Percentiles rank a stretch among this genome's conserved stretches.
These are phyloP conservation scores for Neurospora sp. DNA, from an alignment of 495 filamentous ascomycete species.

Conservation along the genomic window DNA sequence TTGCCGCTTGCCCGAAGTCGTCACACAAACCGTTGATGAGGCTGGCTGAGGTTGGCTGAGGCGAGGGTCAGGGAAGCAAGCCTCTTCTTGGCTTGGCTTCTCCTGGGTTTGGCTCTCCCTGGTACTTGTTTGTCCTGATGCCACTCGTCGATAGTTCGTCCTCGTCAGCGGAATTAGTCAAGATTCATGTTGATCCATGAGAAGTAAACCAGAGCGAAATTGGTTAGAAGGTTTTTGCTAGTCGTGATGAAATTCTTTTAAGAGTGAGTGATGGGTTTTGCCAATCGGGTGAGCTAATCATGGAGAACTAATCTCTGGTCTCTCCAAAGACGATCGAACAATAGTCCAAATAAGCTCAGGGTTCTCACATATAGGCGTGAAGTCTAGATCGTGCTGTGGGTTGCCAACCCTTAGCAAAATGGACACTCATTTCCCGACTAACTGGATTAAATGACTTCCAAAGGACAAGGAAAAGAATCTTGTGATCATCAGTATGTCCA, in stretches of 20 bases:
- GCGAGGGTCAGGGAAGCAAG: too few species aligned
- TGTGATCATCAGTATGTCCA: neutral
- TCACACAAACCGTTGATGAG: neutral
- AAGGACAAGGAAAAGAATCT: neutral
- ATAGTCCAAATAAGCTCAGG: neutral
- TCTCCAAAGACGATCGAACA: neutral
- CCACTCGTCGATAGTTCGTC: neutral
- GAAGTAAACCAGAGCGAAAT: neutral
- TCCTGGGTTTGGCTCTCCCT: neutral
- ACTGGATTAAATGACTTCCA: neutral
- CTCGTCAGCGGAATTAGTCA: neutral
- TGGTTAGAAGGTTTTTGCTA: too few species aligned
- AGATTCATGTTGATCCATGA: neutral
- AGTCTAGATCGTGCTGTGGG: neutral
- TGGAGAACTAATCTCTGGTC: neutral
- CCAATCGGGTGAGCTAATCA: too few species aligned
- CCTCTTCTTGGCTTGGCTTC: neutral
- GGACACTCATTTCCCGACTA: neutral
- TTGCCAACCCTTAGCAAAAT: neutral
- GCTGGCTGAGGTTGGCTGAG: neutral
- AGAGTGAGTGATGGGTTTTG: too few species aligned
- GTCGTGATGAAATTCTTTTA: too few species aligned
- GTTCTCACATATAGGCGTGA: neutral
- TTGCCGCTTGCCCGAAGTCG: neutral
- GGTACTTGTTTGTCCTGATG: neutral